A percentile compares a stretch with the other conserved stretches of the same genome.
Conservation (phyloP, 345 rosid species). For the Orychophragmus violaceus region DNA sequence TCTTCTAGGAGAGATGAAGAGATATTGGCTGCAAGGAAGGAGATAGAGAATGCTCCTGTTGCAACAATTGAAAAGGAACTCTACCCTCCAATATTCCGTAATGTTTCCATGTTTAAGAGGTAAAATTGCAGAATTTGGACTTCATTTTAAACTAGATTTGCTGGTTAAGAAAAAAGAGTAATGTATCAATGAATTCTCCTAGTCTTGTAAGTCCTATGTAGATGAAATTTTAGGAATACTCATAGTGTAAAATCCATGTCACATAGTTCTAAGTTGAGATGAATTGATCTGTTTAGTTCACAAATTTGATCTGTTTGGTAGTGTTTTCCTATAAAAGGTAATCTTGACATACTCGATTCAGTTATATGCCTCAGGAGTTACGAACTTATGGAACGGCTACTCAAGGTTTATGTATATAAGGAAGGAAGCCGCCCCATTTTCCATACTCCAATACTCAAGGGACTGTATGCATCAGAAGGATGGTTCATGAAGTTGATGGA, state of each 20-base stretch:
- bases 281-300: neutral
- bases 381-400: constrained; percentile 79
- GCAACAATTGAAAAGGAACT: constrained; percentile 46
- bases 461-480: constrained; percentile 95
- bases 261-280: neutral
- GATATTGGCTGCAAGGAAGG: constrained; percentile 52
- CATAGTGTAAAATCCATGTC: neutral
- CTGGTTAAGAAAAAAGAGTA: neutral
- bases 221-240: neutral
- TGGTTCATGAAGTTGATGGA: constrained; percentile 99
- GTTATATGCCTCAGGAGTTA: constrained; percentile 64
- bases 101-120: constrained; percentile 88
- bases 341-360: constrained; percentile 22
- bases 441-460: constrained; percentile 84
- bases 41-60: constrained; percentile 59
- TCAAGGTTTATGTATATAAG: constrained; percentile 69
- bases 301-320: neutral
- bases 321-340: constrained; percentile 3
- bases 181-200: neutral
- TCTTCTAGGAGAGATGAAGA: constrained; percentile 65
- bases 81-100: constrained; percentile 70
- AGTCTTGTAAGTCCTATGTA: neutral
- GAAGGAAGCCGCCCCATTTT: constrained; percentile 89
- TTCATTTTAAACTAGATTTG: neutral
- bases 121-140: neutral